Percentiles rank a stretch among this genome's conserved stretches.
Conservation (phyloP, 306 rosid genomes). For the Arachis hypogaea region DNA sequence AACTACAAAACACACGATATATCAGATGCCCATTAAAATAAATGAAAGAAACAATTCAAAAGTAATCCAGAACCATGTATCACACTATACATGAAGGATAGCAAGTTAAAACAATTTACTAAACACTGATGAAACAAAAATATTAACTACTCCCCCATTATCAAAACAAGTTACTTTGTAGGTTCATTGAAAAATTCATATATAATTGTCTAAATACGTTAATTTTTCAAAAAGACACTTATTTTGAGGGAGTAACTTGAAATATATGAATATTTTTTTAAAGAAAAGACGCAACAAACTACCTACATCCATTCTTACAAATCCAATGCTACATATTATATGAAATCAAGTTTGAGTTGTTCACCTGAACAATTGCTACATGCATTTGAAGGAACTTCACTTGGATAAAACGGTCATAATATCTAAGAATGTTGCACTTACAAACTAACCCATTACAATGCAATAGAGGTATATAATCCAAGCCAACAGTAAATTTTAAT, state of each 20-base stretch:
- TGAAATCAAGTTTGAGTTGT: constrained; percentile 11
- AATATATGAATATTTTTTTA: no score
- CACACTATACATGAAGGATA: not conserved
- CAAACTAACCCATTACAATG: not conserved
- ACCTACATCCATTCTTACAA: not conserved
- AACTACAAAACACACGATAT: constrained; percentile 50
- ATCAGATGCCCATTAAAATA: not conserved
- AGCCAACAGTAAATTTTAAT: not conserved
- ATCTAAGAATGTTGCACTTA: not conserved
- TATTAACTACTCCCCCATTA: not conserved
- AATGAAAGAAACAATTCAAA: not conserved
- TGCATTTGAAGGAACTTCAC: not conserved
- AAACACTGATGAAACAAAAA: no score
- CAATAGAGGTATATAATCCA: not conserved
- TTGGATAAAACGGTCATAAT: not conserved
- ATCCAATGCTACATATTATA: not conserved
- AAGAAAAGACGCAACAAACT: not conserved
- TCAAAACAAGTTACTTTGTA: not conserved
- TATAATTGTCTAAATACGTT: no score
- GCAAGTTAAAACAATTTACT: not conserved
- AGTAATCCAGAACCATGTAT: not conserved
- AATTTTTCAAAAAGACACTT: no score
- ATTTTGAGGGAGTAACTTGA: no score
- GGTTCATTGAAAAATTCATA: no score
- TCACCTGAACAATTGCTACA: not conserved